Evolutionary conservation across 805 yeast genomes (phyloP).

Genomic region (Candida pseudoglaebosa): DNA sequence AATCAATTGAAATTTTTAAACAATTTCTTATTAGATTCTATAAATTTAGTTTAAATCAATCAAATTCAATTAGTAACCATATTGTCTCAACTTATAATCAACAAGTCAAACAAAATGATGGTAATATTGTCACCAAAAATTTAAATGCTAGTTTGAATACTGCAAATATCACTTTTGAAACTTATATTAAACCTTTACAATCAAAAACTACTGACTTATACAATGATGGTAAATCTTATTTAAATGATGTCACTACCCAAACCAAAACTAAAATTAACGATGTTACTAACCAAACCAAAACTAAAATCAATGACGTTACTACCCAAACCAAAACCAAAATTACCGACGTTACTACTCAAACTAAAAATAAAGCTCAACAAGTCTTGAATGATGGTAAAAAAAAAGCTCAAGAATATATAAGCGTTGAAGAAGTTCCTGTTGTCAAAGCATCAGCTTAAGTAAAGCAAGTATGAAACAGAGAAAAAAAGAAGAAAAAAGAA

Average conservation of each 20-base stretch:
- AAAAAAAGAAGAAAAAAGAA: too few species aligned
- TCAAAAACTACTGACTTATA: slow-evolving; percentile 37
- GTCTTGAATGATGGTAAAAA: slow-evolving; percentile 10
- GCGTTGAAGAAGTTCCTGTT: slow-evolving; percentile 7
- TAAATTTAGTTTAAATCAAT: slow-evolving; percentile 12
- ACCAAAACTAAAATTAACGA: slow-evolving; percentile 34
- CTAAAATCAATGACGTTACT: slow-evolving; percentile 26
- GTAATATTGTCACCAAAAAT: slow-evolving; percentile 27
- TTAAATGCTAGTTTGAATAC: slow-evolving; percentile 34
- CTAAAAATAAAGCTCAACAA: slow-evolving; percentile 15
- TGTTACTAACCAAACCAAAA: slow-evolving; percentile 29
- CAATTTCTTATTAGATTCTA: slow-evolving; percentile 18
- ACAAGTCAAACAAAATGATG: slow-evolving; percentile 25
- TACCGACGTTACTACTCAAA: slow-evolving; percentile 22
- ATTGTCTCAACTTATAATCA: slow-evolving; percentile 31
- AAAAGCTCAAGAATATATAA: slow-evolving; percentile 8
- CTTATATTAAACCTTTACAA: slow-evolving; percentile 36
- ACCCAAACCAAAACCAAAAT: slow-evolving; percentile 32
- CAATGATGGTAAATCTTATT: slow-evolving; percentile 17
- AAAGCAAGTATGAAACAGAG: too few species aligned
- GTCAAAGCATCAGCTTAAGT: slow-evolving; percentile 23
- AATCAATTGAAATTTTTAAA: slow-evolving; percentile 17
- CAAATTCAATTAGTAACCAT: slow-evolving; percentile 17
- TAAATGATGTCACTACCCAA: slow-evolving; percentile 21
- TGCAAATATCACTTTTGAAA: slow-evolving; percentile 27